phyloP scores from a whole-genome alignment of 495 filamentous ascomycete species.

The Aspergillus carlsbadensis region DNA sequence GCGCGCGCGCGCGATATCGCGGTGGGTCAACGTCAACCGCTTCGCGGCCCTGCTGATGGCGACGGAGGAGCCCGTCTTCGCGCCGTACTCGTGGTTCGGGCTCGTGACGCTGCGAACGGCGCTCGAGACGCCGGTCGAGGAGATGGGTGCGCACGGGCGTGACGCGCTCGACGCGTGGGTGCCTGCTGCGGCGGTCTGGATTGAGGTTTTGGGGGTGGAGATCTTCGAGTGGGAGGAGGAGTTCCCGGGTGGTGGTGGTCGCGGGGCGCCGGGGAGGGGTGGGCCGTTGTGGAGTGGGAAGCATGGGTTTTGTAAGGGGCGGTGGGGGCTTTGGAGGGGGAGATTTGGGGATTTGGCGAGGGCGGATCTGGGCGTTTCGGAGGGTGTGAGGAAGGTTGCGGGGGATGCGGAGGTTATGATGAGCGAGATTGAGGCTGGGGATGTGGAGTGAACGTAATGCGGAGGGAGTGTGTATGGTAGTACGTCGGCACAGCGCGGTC shows the following conservation, averaged over 20 bases:
- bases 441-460: not conserved
- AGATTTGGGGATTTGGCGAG: slow-evolving; percentile 13
- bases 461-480: too few species aligned
- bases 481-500: too few species aligned
- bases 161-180: not conserved
- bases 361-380: not conserved
- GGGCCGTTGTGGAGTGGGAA: slow-evolving; percentile 19
- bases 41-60: slow-evolving; percentile 12
- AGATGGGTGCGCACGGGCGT: not conserved
- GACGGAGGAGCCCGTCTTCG: slow-evolving; percentile 9
- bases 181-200: slow-evolving; percentile 12
- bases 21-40: not conserved
- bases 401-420: slow-evolving; percentile 11
- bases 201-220: slow-evolving; percentile 9
- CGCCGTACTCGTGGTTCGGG: slow-evolving; percentile 6
- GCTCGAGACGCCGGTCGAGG: not conserved
- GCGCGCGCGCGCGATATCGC: not conserved
- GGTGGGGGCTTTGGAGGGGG: slow-evolving; percentile 18
- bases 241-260: not conserved
- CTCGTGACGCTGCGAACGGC: slow-evolving; percentile 5
- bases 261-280: slow-evolving; percentile 8
- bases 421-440: slow-evolving; percentile 12
- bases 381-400: not conserved
- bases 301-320: slow-evolving; percentile 16
- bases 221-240: slow-evolving; percentile 13